A percentile compares a stretch with the other conserved stretches of the same genome.
Conservation (phyloP, 2,329 filamentous ascomycete species). For the Plenodomus tracheiphilus region DNA sequence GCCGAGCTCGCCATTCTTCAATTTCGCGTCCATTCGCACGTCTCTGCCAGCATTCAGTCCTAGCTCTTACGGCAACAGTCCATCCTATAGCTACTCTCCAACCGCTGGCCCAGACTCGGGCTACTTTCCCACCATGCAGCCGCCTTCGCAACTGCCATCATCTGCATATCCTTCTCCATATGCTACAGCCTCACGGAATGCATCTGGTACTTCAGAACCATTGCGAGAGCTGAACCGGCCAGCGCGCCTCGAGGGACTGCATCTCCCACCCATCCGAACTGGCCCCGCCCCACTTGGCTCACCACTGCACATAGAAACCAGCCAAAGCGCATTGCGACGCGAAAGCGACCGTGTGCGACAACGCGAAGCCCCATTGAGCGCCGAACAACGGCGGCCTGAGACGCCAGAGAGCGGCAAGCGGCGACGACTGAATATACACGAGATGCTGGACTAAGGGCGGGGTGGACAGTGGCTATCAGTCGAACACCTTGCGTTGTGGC, state of each 20-base stretch:
- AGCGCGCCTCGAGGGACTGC: conserved; percentile 35
- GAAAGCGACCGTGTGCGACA: conserved; percentile 31
- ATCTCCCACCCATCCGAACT: conserved; percentile 43
- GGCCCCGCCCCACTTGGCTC: conserved; percentile 36
- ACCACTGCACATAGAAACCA: conserved; percentile 32
- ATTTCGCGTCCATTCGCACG: conserved; percentile 38
- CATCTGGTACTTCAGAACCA: conserved; percentile 33
- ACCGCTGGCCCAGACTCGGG: conserved; percentile 36
- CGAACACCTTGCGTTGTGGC: background rate
- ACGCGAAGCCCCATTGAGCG: conserved; percentile 32
- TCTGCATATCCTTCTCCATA: conserved; percentile 35
- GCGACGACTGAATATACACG: conserved; percentile 41
- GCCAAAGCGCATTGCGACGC: conserved; percentile 18
- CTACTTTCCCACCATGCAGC: conserved; percentile 38
- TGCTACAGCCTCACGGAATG: conserved; percentile 26
- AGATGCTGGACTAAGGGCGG: conserved; percentile 38
- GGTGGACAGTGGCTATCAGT: background rate
- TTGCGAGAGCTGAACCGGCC: conserved; percentile 28
- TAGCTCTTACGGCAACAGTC: conserved; percentile 39
- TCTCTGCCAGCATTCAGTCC: conserved; percentile 41
- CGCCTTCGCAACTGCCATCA: conserved; percentile 26
- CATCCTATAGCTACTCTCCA: conserved; percentile 42
- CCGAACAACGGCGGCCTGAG: conserved; percentile 29
- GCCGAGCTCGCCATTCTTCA: conserved; percentile 41
- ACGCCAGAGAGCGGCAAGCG: conserved; percentile 41